Percentiles rank a stretch among this genome's conserved stretches.
phyloP scores from a whole-genome alignment of 2,329 filamentous ascomycete species.

The Chaetothyriales sp. region DNA sequence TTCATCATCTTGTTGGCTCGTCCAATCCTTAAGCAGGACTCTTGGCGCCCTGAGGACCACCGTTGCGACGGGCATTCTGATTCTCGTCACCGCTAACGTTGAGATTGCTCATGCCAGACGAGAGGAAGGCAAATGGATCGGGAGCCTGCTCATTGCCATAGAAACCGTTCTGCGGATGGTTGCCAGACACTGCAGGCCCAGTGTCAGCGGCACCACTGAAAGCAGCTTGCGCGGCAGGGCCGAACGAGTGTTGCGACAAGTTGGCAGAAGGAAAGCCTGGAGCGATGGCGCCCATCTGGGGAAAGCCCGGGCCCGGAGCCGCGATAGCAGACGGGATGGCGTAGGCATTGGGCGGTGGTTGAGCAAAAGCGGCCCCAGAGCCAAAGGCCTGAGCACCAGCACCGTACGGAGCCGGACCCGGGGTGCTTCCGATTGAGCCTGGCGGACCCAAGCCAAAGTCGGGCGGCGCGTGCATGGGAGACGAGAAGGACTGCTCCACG shows the following conservation, averaged over 20 bases:
- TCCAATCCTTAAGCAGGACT: constrained; percentile 23
- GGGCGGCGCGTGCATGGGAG: constrained; percentile 66
- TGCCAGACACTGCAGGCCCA: constrained; percentile 44
- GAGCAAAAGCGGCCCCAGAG: constrained; percentile 45
- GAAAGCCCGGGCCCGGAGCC: constrained; percentile 63
- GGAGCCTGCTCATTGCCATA: constrained; percentile 42
- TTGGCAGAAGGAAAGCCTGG: constrained; percentile 66
- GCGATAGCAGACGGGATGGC: constrained; percentile 73
- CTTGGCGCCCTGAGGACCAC: constrained; percentile 30
- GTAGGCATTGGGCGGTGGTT: constrained; percentile 67
- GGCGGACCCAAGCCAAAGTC: constrained; percentile 76
- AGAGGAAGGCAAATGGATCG: constrained; percentile 54
- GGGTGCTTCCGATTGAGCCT: constrained; percentile 71
- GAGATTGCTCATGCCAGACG: constrained; percentile 44
- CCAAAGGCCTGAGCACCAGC: constrained; percentile 56
- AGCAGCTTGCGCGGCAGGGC: constrained; percentile 82
- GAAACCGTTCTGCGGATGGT: constrained; percentile 63
- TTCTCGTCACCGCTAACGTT: constrained; percentile 39
- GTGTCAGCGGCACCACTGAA: constrained; percentile 82
- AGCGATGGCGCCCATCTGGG: constrained; percentile 49
- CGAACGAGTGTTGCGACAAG: constrained; percentile 73
- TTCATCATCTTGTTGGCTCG: not conserved
- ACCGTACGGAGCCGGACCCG: constrained; percentile 63
- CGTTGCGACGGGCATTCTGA: constrained; percentile 29
- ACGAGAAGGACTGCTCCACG: constrained; percentile 82